phyloP scores from a whole-genome alignment of 1,284 basidiomycete species.

The Trametes hirsuta region DNA sequence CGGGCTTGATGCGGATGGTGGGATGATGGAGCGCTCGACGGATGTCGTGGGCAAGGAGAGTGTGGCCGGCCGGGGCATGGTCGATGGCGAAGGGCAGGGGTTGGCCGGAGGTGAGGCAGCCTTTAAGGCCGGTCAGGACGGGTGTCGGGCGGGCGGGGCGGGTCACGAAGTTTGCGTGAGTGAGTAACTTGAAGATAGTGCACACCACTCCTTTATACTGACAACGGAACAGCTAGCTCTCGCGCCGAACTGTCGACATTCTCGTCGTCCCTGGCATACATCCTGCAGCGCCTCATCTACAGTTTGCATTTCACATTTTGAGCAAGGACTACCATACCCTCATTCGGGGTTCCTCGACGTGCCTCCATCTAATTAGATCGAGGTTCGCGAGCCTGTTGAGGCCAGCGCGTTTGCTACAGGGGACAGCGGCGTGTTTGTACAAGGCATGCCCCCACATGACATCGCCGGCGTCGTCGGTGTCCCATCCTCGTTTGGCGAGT shows the following conservation, averaged over 20 bases:
- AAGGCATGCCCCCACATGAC: slow-evolving; percentile 46
- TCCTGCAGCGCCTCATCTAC: slow-evolving; percentile 77
- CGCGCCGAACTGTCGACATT: slow-evolving; percentile 81
- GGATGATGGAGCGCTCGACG: slow-evolving; percentile 35
- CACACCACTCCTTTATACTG: background rate
- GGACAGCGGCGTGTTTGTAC: slow-evolving; percentile 54
- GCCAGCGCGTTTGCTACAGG: slow-evolving; percentile 52
- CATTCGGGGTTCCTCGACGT: slow-evolving; percentile 71
- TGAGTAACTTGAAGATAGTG: slow-evolving; percentile 22
- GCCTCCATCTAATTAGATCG: slow-evolving; percentile 55
- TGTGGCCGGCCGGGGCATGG: slow-evolving; percentile 65
- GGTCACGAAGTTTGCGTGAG: slow-evolving; percentile 26
- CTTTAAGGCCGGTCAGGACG: slow-evolving; percentile 12
- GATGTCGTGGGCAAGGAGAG: slow-evolving; percentile 57
- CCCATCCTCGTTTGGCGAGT: slow-evolving; percentile 74
- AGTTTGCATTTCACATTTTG: slow-evolving; percentile 78
- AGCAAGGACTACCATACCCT: slow-evolving; percentile 82
- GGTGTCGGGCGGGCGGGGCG: slow-evolving; percentile 4
- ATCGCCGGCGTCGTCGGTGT: slow-evolving; percentile 21
- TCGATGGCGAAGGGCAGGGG: slow-evolving; percentile 54
- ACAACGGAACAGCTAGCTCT: slow-evolving; percentile 51
- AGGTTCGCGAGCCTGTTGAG: slow-evolving; percentile 74
- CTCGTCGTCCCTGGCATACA: slow-evolving; percentile 50
- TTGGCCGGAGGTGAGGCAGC: slow-evolving; percentile 56
- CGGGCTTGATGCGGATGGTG: slow-evolving; percentile 37